Evolutionary conservation across 768 basidiomycete species (phyloP).

Genomic region (Termitomyces sp.): DNA sequence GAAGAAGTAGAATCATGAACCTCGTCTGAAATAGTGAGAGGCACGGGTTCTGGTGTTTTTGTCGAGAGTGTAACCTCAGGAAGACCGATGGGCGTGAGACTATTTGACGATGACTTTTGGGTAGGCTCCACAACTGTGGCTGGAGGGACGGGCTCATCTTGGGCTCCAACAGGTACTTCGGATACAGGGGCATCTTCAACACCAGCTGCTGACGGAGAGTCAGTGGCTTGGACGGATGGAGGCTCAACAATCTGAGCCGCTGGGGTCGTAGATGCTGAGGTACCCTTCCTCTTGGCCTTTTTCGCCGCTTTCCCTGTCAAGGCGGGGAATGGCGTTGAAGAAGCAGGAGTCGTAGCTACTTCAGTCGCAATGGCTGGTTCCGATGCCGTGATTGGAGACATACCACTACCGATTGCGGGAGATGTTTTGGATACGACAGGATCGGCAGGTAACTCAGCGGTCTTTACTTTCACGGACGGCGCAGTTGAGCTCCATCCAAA

Average conservation of each 20-base stretch:
- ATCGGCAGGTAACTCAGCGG: background rate
- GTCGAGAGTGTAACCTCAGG: constrained; percentile 11
- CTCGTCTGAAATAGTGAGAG: constrained; percentile 3
- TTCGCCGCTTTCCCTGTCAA: constrained; percentile 6
- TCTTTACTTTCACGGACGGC: constrained; percentile 7
- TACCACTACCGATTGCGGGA: constrained; percentile 10
- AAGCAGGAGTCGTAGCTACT: background rate
- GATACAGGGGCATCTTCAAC: background rate
- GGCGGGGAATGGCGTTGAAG: background rate
- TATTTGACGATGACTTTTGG: constrained; percentile 8
- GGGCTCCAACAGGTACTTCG: constrained; percentile 2
- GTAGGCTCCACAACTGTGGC: background rate
- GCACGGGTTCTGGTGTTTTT: constrained; percentile 8
- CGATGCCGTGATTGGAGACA: constrained; percentile 14
- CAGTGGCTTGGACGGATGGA: background rate
- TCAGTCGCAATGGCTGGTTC: constrained; percentile 10
- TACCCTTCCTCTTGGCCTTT: constrained; percentile 10
- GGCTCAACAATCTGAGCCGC: constrained; percentile 4
- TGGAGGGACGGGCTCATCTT: constrained; percentile 14
- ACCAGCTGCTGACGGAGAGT: constrained; percentile 4
- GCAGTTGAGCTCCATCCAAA: constrained; percentile 2
- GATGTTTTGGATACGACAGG: constrained; percentile 6
- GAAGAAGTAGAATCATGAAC: constrained; percentile 7
- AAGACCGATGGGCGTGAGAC: constrained; percentile 12
- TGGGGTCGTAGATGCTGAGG: constrained; percentile 10